Conservation (phyloP, 2,329 filamentous ascomycete species). For the Trichoderma koningii region DNA sequence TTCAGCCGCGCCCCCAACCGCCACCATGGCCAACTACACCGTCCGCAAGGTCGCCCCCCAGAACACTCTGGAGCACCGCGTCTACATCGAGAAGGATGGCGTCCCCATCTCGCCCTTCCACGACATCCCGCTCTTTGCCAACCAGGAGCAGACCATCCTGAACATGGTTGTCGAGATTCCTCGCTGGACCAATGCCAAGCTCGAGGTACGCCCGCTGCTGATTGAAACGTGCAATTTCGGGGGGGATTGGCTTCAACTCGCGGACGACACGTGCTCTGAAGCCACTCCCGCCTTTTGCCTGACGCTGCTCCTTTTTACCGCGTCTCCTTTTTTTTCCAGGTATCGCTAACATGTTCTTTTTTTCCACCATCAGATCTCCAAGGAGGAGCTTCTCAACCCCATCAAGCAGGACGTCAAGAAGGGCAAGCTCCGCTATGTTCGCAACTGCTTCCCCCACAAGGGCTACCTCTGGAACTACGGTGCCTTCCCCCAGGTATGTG, state of each 20-base stretch:
- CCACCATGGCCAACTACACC: constrained; percentile 66
- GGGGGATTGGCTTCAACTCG: neutral
- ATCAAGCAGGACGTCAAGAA: constrained; percentile 99
- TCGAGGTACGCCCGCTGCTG: constrained; percentile 70
- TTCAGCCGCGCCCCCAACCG: constrained; percentile 32
- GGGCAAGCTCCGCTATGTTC: constrained; percentile 98
- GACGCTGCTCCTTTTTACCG: neutral
- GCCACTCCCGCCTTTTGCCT: neutral
- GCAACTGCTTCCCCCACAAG: constrained; percentile 99
- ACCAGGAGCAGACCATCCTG: constrained; percentile 89
- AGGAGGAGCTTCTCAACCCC: constrained; percentile 96
- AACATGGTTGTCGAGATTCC: constrained; percentile 99
- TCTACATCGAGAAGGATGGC: constrained; percentile 98
- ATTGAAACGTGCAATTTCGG: neutral
- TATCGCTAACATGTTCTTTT: neutral
- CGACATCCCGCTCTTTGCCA: constrained; percentile 97
- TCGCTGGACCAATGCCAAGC: constrained; percentile 99
- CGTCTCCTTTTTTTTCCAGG: neutral
- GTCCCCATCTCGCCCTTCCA: constrained; percentile 93
- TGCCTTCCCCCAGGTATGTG: constrained; percentile 89
- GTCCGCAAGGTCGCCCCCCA: constrained; percentile 85
- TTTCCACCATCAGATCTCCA: constrained; percentile 73
- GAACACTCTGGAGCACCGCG: constrained; percentile 94
- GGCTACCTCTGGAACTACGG: constrained; percentile 99
- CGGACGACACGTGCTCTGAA: neutral